Percentiles rank a stretch among this genome's conserved stretches.
Conservation (phyloP, 192 early-diverging fungal species). For the Geosiphon pyriformis region DNA sequence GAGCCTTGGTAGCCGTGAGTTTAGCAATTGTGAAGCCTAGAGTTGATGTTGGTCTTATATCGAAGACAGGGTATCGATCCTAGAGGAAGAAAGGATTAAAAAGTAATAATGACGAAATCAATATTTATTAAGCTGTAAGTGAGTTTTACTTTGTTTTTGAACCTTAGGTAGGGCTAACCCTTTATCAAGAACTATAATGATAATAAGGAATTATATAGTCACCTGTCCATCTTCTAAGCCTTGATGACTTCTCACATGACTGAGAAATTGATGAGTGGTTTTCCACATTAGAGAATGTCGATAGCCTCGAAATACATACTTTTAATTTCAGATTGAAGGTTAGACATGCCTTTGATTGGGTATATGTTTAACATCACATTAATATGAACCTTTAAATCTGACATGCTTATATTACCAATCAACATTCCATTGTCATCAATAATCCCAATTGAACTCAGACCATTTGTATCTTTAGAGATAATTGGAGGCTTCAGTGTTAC, state of each 20-base stretch:
- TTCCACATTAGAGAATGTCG: conserved; percentile 43
- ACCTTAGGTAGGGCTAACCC: too few species aligned
- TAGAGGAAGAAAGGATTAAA: too few species aligned
- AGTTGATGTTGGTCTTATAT: conserved; percentile 64
- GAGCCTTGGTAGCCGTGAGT: conserved; percentile 73
- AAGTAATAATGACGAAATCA: too few species aligned
- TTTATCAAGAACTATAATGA: too few species aligned
- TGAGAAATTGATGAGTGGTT: conserved; percentile 60
- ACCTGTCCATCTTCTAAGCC: conserved; percentile 65
- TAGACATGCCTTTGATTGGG: too few species aligned
- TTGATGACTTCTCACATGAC: conserved; percentile 51
- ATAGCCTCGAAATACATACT: conserved; percentile 38
- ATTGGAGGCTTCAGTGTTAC: too few species aligned
- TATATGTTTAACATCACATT: too few species aligned
- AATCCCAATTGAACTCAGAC: conserved; percentile 60
- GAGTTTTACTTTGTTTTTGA: too few species aligned
- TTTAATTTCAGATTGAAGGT: too few species aligned
- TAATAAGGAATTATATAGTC: too few species aligned
- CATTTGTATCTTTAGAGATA: conserved; percentile 47
- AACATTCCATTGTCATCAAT: conserved; percentile 49
- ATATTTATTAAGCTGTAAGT: too few species aligned
- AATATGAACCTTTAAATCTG: conserved; percentile 54
- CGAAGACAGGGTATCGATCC: conserved; percentile 70
- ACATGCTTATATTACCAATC: conserved; percentile 63
- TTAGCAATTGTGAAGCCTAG: conserved; percentile 70